These are phyloP conservation scores for Paraglomus brasilianum DNA, from an alignment of 192 early-diverging fungal genomes.

Conservation along the genomic window DNA sequence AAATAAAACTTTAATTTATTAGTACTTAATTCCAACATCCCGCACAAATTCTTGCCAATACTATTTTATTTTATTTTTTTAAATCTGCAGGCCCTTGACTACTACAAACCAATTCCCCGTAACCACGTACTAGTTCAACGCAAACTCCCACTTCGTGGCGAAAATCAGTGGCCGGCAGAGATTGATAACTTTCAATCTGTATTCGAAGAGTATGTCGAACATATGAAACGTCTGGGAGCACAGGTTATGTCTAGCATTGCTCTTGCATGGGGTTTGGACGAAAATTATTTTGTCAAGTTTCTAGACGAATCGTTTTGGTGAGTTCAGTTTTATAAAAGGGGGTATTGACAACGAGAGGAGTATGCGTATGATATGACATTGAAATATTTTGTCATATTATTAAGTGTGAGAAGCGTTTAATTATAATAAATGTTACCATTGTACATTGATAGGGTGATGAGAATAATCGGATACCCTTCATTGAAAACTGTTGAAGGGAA, in stretches of 20 bases:
- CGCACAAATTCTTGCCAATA: neutral
- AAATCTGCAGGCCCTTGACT: slow-evolving; percentile 37
- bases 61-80: neutral
- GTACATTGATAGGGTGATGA: slow-evolving; percentile 40
- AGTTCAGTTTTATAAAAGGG: neutral
- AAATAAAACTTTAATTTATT: neutral
- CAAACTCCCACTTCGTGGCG: slow-evolving; percentile 40
- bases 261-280: slow-evolving; percentile 48
- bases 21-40: too few relatives aligned
- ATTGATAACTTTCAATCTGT: slow-evolving; percentile 33
- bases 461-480: slow-evolving; percentile 42
- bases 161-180: slow-evolving; percentile 39
- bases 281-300: slow-evolving; percentile 32
- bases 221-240: slow-evolving; percentile 38
- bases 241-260: slow-evolving; percentile 51
- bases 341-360: neutral
- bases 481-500: slow-evolving; percentile 19
- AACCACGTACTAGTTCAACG: slow-evolving; percentile 15
- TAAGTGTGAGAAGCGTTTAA: neutral
- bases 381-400: too few relatives aligned
- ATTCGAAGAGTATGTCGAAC: slow-evolving; percentile 43
- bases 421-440: neutral
- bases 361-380: slow-evolving; percentile 4
- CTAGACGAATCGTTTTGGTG: slow-evolving; percentile 38
- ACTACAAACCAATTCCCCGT: slow-evolving; percentile 43